Conservation (phyloP, 805 yeast species). For the Schwanniomyces yamadae region DNA sequence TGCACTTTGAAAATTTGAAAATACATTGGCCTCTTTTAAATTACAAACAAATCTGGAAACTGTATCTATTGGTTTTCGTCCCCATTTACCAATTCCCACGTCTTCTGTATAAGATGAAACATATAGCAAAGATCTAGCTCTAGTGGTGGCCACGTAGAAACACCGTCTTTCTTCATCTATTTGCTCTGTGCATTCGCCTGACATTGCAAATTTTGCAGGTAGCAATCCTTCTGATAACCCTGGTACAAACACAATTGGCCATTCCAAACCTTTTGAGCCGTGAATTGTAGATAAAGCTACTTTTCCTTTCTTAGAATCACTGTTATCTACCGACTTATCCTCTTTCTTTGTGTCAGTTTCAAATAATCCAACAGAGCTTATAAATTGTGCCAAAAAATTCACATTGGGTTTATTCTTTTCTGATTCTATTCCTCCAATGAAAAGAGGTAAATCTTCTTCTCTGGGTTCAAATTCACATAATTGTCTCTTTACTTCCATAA, state of each 20-base stretch:
- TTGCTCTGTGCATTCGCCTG: constrained; percentile 24
- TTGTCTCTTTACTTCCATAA: constrained; percentile 40
- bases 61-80: constrained; percentile 17
- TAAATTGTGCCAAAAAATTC: constrained; percentile 23
- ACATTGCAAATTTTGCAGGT: constrained; percentile 56
- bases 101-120: constrained; percentile 33
- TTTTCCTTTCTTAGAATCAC: constrained; percentile 16
- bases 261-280: constrained; percentile 90
- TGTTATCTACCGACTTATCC: constrained; percentile 7
- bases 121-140: constrained; percentile 65
- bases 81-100: constrained; percentile 15
- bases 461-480: constrained; percentile 33
- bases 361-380: constrained; percentile 34
- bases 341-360: constrained; percentile 24
- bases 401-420: constrained; percentile 12
- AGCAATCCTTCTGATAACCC: constrained; percentile 64
- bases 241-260: constrained; percentile 90
- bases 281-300: constrained; percentile 76
- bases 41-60: constrained; percentile 29
- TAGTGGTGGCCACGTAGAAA: constrained; percentile 83
- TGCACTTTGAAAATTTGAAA: constrained; percentile 14
- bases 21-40: constrained; percentile 5
- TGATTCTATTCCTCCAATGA: constrained; percentile 11
- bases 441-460: constrained; percentile 21
- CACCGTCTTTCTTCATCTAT: constrained; percentile 79